These are phyloP conservation scores for Talaromyces ruber DNA, from an alignment of 495 filamentous ascomycete species.

Conservation along the genomic window DNA sequence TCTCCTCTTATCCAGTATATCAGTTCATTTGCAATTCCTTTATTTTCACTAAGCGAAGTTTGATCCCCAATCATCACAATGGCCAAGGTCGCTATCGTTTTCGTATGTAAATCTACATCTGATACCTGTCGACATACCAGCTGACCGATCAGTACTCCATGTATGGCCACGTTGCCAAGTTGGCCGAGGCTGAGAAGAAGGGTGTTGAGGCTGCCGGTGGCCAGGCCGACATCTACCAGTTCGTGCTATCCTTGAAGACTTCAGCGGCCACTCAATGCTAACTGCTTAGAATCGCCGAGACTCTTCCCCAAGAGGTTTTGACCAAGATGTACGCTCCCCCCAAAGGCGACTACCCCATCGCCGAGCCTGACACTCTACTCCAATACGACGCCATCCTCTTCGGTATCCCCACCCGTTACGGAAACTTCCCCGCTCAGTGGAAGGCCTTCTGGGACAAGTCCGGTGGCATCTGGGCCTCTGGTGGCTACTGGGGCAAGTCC, in stretches of 20 bases:
- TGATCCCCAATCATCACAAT: constrained; percentile 3
- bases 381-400: constrained; percentile 87
- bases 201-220: constrained; percentile 88
- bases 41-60: neutral
- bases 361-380: constrained; percentile 59
- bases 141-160: constrained; percentile 67
- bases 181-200: constrained; percentile 84
- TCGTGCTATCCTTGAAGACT: constrained; percentile 19
- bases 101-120: constrained; percentile 52
- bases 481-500: constrained; percentile 82
- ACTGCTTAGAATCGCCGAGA: constrained; percentile 64
- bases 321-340: constrained; percentile 80
- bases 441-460: constrained; percentile 85
- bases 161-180: constrained; percentile 81
- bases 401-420: constrained; percentile 96
- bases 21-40: neutral
- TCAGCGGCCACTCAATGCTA: too few relatives aligned
- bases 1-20: neutral
- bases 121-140: constrained; percentile 10
- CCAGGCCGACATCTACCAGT: constrained; percentile 73
- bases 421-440: constrained; percentile 97
- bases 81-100: constrained; percentile 83
- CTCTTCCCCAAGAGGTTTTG: constrained; percentile 74
- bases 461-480: constrained; percentile 61
- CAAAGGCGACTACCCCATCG: constrained; percentile 60